These are phyloP conservation scores for Peronosclerospora sorghi DNA, from an alignment of 352 stramenopile genomes.

Conservation along the genomic window DNA sequence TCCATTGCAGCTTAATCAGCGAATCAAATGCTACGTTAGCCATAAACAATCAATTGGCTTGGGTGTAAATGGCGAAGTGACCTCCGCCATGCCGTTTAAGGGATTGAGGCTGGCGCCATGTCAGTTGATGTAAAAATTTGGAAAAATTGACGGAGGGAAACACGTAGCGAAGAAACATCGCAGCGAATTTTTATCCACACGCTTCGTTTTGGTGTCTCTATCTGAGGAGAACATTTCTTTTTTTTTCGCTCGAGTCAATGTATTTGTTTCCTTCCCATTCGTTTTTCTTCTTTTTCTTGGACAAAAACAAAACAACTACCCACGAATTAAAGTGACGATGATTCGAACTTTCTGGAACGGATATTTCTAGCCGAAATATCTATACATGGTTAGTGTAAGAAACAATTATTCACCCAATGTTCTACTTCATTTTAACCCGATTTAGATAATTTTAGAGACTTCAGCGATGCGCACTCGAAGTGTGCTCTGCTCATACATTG, in stretches of 20 bases:
- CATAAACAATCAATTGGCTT: constrained; percentile 49
- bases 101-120: too few relatives aligned
- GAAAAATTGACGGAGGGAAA: constrained; percentile 10
- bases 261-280: constrained; percentile 24
- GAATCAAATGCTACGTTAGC: constrained; percentile 68
- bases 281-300: constrained; percentile 70
- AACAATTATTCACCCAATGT: background rate
- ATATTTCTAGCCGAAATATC: constrained; percentile 51
- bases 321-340: constrained; percentile 8
- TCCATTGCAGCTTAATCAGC: constrained; percentile 51
- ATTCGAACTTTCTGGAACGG: constrained; percentile 29
- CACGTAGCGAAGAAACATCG: background rate
- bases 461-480: constrained; percentile 63
- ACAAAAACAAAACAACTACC: constrained; percentile 54
- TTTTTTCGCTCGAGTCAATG: constrained; percentile 36
- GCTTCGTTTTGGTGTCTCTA: constrained; percentile 2
- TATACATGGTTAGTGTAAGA: constrained; percentile 8
- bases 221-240: constrained; percentile 14
- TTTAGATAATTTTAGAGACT: constrained; percentile 81
- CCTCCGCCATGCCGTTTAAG: too few relatives aligned
- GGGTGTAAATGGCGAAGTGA: constrained; percentile 30
- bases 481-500: constrained; percentile 42
- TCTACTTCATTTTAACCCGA: constrained; percentile 45
- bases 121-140: background rate
- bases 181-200: background rate